Percentiles rank a stretch among this genome's conserved stretches.
Evolutionary conservation across 352 stramenopile species (phyloP).

Genomic region (Globisporangium takayamanum): DNA sequence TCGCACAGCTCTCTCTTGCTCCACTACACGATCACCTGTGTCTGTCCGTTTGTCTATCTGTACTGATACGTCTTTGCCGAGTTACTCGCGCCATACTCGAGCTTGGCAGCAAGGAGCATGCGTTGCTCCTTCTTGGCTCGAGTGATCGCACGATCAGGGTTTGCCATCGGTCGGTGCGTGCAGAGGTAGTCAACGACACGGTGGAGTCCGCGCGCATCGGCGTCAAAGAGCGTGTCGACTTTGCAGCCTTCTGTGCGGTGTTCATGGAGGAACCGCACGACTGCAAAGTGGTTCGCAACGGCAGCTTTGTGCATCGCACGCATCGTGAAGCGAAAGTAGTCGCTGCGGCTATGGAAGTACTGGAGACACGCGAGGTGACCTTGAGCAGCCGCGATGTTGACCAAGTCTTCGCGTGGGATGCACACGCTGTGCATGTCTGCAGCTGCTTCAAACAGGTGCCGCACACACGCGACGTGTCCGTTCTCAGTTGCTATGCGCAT

Average conservation of each 20-base stretch:
- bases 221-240: constrained; percentile 4
- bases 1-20: too few relatives aligned
- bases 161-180: not conserved
- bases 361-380: constrained; percentile 2
- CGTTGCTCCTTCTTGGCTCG: not conserved
- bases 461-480: too few relatives aligned
- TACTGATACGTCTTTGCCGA: not conserved
- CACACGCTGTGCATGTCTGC: not conserved
- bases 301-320: constrained; percentile 6
- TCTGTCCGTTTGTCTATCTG: not conserved
- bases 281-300: not conserved
- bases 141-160: not conserved
- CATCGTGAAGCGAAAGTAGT: not conserved
- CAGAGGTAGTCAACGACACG: not conserved
- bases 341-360: constrained; percentile 5
- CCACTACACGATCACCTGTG: not conserved
- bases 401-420: not conserved
- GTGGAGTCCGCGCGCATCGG: not conserved
- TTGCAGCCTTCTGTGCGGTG: constrained; percentile 6
- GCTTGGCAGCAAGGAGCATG: not conserved
- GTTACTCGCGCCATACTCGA: not conserved
- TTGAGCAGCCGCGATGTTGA: constrained; percentile 2
- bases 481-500: too few relatives aligned
- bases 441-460: too few relatives aligned
- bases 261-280: constrained; percentile 7